These are phyloP conservation scores for Rhynchosporium secalis DNA, from an alignment of 2,329 filamentous ascomycete species.

Conservation along the genomic window DNA sequence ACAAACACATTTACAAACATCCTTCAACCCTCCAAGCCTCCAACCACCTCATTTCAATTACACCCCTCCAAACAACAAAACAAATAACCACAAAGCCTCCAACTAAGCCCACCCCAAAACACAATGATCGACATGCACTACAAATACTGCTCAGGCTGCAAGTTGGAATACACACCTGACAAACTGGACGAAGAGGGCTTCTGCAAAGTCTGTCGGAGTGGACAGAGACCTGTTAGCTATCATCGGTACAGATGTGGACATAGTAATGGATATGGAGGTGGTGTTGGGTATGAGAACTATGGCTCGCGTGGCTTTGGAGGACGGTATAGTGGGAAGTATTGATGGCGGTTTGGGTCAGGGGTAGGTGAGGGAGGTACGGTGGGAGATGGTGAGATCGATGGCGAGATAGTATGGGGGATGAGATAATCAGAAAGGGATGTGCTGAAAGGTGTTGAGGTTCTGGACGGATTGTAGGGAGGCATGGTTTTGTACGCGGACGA, in stretches of 20 bases:
- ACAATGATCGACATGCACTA: slow-evolving; percentile 9
- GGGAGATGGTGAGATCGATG: not conserved
- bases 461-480: not conserved
- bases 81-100: too few relatives aligned
- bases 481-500: too few relatives aligned
- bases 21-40: too few relatives aligned
- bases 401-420: not conserved
- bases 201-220: not conserved
- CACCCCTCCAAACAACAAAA: too few relatives aligned
- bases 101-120: too few relatives aligned
- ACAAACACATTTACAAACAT: too few relatives aligned
- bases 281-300: too few relatives aligned
- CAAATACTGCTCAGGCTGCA: slow-evolving; percentile 7
- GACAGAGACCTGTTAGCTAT: not conserved
- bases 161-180: not conserved
- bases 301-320: not conserved
- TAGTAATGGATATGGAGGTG: too few relatives aligned
- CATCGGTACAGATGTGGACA: not conserved
- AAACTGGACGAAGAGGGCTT: not conserved
- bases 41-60: too few relatives aligned
- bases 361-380: too few relatives aligned
- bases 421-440: not conserved
- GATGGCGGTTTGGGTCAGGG: too few relatives aligned
- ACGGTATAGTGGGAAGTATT: not conserved
- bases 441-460: not conserved